A percentile compares a stretch with the other conserved stretches of the same genome.
These are phyloP conservation scores for Malus hybrid DNA, from an alignment of 331 rosid genomes.

Conservation along the genomic window DNA sequence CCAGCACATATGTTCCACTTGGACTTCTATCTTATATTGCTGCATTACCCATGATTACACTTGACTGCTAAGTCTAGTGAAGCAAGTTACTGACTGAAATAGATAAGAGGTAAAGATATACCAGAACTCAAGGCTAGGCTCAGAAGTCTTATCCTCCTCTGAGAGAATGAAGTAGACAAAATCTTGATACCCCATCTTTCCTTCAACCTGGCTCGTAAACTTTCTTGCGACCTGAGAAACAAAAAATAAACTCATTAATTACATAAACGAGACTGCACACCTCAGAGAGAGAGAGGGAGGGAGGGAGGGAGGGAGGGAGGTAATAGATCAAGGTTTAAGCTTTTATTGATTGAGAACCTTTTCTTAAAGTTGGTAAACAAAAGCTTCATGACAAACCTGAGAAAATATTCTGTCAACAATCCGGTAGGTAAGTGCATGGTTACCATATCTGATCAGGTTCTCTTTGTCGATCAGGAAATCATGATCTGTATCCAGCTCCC, in stretches of 20 bases:
- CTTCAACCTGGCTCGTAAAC: conserved; percentile 88
- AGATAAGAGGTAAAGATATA: conserved; percentile 29
- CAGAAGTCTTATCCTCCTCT: conserved; percentile 96
- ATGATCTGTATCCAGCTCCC: conserved; percentile 99
- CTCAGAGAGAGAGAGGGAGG: neutral
- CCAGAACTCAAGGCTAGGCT: conserved; percentile 98
- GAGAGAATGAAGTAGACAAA: conserved; percentile 96
- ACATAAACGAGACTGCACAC: conserved; percentile 1
- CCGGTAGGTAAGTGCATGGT: conserved; percentile 96
- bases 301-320: neutral
- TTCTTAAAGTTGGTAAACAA: conserved; percentile 16
- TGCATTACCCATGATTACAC: neutral
- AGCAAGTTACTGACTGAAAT: neutral
- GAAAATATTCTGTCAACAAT: conserved; percentile 98
- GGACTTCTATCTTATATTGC: neutral
- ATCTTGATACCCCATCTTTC: conserved; percentile 99
- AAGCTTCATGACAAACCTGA: conserved; percentile 56
- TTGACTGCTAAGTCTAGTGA: neutral
- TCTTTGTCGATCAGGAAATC: conserved; percentile 97
- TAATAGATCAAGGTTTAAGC: neutral
- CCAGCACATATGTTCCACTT: neutral
- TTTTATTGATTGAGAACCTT: neutral
- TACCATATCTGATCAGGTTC: conserved; percentile 96
- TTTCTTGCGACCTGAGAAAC: conserved; percentile 79
- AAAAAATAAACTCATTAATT: conserved; percentile 9